Conservation (phyloP, 202 grass and related monocot genomes). For the Zoysia matrella region DNA sequence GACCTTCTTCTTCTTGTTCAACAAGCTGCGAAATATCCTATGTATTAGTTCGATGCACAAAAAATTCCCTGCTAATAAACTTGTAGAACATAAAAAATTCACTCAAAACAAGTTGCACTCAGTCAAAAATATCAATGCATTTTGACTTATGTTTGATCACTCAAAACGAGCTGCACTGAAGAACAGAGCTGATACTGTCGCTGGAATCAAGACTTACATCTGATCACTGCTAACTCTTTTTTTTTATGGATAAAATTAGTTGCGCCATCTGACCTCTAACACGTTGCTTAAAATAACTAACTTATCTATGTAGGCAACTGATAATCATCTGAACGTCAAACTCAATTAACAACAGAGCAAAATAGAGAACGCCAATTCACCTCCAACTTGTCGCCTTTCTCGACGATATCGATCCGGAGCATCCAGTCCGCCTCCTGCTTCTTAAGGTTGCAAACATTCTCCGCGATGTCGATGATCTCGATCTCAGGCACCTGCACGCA, state of each 20-base stretch:
- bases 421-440: constrained; percentile 99
- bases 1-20: constrained; percentile 91
- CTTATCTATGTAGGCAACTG: not conserved
- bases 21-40: constrained; percentile 65
- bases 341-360: not conserved
- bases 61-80: no score
- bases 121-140: not conserved
- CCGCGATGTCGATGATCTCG: constrained; percentile 95
- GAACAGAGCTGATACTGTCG: not conserved
- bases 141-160: no score
- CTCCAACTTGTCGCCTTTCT: constrained; percentile 92
- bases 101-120: not conserved
- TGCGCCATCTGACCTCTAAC: not conserved
- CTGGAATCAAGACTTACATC: not conserved
- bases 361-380: constrained; percentile 36
- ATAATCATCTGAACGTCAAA: not conserved
- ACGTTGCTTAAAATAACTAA: not conserved
- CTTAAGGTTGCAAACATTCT: constrained; percentile 98
- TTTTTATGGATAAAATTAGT: not conserved
- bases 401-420: constrained; percentile 87
- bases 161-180: not conserved
- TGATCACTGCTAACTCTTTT: not conserved
- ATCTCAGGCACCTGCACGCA: constrained; percentile 82
- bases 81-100: no score
- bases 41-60: not conserved